Base-by-base conservation (phyloP, 331 rosid genomes). In the Quercus tomentella region DNA sequence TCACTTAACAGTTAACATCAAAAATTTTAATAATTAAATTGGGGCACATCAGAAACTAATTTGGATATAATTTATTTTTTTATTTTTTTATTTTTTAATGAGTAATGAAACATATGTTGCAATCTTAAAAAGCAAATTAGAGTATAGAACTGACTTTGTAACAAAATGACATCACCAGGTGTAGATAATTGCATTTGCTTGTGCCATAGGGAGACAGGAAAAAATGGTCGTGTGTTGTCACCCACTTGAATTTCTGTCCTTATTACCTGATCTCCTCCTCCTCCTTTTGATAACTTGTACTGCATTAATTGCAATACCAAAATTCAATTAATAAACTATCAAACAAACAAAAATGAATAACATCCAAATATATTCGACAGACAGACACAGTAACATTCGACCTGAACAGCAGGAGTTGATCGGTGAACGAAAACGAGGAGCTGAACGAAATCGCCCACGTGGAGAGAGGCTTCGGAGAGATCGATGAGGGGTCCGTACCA, bases 401-500 rank as follows among this genome's bases (percentile, higher is more conserved):
- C 96, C 93, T 89, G 89, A 81, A 88, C 76, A 31, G 43, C 7
- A 7, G 89, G 90, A 80, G 82, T 82, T 83, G 86, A 84, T n/a
- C 87, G 91, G 76, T 92, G 97, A 84, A 94, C 85, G 79, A 91
- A 91, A 72, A 91, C 92, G 80, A 94, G 85, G 68, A 94, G 97
- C 83, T 94, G 95, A 43, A 92, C 95, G 81, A 89, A 89, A 77
- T 91, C 87, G 76, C 85, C 89, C 60, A 89, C 54, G 87, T 94
- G 94, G 71, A 79, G 74, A 76, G 89, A 75, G 18, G 97, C 91
- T 30, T 12, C 10, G 33, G 79, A 77, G 70, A 92, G 93, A 56
- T 92, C 95, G 57, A 94, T 86, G 18, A 92, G 93, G 68, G 98
- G 97, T 49, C 97, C 98, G 79, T 82, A 94, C 98, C 98, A 94